Conservation (phyloP, 306 rosid genomes). For the Calophaca sinica region DNA sequence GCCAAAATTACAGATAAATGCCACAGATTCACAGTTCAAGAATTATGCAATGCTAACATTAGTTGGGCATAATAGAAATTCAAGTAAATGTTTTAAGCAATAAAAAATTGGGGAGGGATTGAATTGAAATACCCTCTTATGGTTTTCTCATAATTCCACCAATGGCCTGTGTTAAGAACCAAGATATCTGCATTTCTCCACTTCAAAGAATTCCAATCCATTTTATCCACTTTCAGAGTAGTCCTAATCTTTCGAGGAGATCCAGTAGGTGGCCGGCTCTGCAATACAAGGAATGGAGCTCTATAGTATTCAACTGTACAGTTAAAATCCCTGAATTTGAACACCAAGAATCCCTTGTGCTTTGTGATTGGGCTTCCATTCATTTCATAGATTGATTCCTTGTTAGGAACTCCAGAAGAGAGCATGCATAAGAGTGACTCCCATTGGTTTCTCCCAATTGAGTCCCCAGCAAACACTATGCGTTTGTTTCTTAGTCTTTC, state of each 20-base stretch:
- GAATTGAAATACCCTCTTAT: slow-evolving; percentile 74
- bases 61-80: neutral
- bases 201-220: slow-evolving; percentile 82
- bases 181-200: slow-evolving; percentile 87
- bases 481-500: slow-evolving; percentile 73
- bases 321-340: slow-evolving; percentile 75
- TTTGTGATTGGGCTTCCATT: slow-evolving; percentile 76
- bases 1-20: neutral
- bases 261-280: slow-evolving; percentile 78
- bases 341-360: slow-evolving; percentile 92
- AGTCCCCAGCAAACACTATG: slow-evolving; percentile 83
- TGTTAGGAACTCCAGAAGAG: slow-evolving; percentile 66
- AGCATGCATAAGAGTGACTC: slow-evolving; percentile 91
- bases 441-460: slow-evolving; percentile 96
- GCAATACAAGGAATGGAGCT: slow-evolving; percentile 84
- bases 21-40: neutral
- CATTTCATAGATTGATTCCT: slow-evolving; percentile 83
- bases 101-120: neutral
- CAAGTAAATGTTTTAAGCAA: neutral
- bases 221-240: slow-evolving; percentile 73
- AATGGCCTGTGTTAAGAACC: slow-evolving; percentile 90
- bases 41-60: neutral
- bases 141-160: slow-evolving; percentile 96
- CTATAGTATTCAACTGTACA: slow-evolving; percentile 85
- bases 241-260: slow-evolving; percentile 57